Evolutionary conservation across 1,139 yeast species (phyloP), one percentile per base, ranked within the genome.

Genomic region (Hemisphaericaspora xylofermentans): DNA sequence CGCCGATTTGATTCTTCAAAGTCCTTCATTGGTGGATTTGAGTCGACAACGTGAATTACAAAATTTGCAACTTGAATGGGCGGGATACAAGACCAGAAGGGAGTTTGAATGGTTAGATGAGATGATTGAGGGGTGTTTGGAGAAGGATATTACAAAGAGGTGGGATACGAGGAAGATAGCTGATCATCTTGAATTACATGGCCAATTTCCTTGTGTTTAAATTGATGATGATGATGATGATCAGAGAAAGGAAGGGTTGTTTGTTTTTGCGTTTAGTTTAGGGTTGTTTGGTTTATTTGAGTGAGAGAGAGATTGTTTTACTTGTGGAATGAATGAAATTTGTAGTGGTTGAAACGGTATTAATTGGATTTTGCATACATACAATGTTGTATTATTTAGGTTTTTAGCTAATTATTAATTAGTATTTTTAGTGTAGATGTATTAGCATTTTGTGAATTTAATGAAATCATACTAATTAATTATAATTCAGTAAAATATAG

Each of bases 121-220:
- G n/a, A 61, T 78, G 7, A 68, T 83, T 3, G 53, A 58, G 29
- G 84, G 84, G 16, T 81, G 88, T 49, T 64, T 84, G 51, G 74
- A 71, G 22, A 63, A 60, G 42, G 75, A 82, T 49, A 66, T 76
- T 32, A 72, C 74, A 15, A 63, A 68, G 42, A 64, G 91, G 41
- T 68, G 78, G 67, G 76, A 68, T 49, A 64, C 80, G 43, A 67
- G 69, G 31, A 62, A 58, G 56, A 60, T 75, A 30, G 18, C 45
- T 28, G 47, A 48, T 31, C 36, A 36, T 27, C 24, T 40, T n/a
- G 33, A 29, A 6, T 3, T 16, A 6, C 6, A 27, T 27, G 7
- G 30, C 7, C 13, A 8, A 8, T 5, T 19, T 19, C 22, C 5
- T 19, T 19, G 22, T 8, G 8, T 19, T 19, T 19, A 19, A 19